A percentile compares a stretch with the other conserved stretches of the same genome.
Evolutionary conservation across 2,329 filamentous ascomycete species (phyloP).

Genomic region (Macroventuria anomochaeta): DNA sequence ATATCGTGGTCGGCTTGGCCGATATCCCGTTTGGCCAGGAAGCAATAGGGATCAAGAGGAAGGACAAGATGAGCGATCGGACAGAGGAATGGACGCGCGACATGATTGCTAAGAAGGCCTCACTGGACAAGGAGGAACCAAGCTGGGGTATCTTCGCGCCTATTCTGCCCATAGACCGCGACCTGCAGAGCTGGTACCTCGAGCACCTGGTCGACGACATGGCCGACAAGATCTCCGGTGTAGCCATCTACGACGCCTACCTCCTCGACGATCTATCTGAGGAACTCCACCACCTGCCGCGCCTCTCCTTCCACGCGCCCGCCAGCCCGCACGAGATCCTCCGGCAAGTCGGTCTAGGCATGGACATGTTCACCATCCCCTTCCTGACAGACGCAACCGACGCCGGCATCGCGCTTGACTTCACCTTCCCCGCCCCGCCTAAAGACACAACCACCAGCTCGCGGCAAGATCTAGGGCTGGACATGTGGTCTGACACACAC

Average conservation of each 20-base stretch:
- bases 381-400: conserved; percentile 80
- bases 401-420: conserved; percentile 81
- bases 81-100: conserved; percentile 82
- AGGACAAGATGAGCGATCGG: conserved; percentile 82
- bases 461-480: conserved; percentile 65
- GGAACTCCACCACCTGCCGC: conserved; percentile 68
- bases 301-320: conserved; percentile 75
- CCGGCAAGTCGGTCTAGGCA: conserved; percentile 74
- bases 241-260: conserved; percentile 80
- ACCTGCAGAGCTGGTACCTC: conserved; percentile 81
- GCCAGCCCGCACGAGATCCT: conserved; percentile 78
- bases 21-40: conserved; percentile 70
- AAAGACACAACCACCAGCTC: conserved; percentile 18
- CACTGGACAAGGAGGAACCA: conserved; percentile 38
- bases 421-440: conserved; percentile 68
- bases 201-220: conserved; percentile 72
- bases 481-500: conserved; percentile 74
- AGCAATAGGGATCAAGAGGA: conserved; percentile 71
- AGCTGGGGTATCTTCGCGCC: conserved; percentile 61
- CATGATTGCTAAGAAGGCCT: conserved; percentile 60
- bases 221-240: conserved; percentile 60
- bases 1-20: conserved; percentile 79
- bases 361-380: conserved; percentile 79
- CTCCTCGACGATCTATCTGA: conserved; percentile 71
- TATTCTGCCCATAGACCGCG: conserved; percentile 75